Base-by-base conservation (phyloP, 176 grass and related monocot genomes). In the Eragrostis curvula region DNA sequence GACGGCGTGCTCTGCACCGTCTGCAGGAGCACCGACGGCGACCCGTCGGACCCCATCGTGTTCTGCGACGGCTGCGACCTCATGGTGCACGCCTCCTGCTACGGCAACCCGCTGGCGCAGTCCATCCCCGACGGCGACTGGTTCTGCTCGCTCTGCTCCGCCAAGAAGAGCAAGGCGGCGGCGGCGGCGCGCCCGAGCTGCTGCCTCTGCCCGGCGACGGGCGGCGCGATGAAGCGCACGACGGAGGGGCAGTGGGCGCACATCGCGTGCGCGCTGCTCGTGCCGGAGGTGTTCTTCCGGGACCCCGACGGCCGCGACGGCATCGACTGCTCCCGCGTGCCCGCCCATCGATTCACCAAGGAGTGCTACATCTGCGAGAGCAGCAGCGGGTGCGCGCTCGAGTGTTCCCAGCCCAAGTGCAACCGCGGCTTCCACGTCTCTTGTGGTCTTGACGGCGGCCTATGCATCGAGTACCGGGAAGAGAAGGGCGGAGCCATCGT, bases 1-100 rank as follows among this genome's bases (percentile, higher is more conserved):
- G 96, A 98, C 61, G 92, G 96, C 32, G 85, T 98, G 69, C 63
- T 43, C 17, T 98, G 92, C 42, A 88, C 88, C 9, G 90, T 98
- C 12, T 95, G 96, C 83, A 40, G 74, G 62, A 95, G 96, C 92
- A 95, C 92, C 6, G 96, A 98, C 66, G 96, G 90, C 14, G 92
- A 98, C 59, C 82, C 86, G 6, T 89, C 91, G 24, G 96, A 98
- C 68, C 92, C 92, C 48, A 98, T 98, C 78, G 96, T 98, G 24
- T 98, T 98, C 86, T 98, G 90, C 64, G 96, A 98, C 8, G 90
- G 92, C 70, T 98, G 96, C 49, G 90, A 98, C 88, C 85, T 98
- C 43, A 98, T 95, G 96, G 92, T 93, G 21, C 96, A 98, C 69
- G 92, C 84, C 13, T 75, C 92, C 24, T 98, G 92, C 87, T 98